These are phyloP conservation scores for Suillus discolor DNA, from an alignment of 768 basidiomycete genomes.

Conservation along the genomic window DNA sequence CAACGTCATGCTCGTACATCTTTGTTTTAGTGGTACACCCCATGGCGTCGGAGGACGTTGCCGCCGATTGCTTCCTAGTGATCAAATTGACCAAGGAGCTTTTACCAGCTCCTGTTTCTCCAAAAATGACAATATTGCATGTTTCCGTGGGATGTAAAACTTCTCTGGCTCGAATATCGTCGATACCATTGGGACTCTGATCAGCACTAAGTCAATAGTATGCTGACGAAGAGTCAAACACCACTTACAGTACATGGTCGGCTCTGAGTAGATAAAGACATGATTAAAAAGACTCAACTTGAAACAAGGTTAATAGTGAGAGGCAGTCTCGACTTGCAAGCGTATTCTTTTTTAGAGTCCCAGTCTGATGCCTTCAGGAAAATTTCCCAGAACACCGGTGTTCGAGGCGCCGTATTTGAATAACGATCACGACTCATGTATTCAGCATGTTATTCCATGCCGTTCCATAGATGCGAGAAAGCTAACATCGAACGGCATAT, in stretches of 20 bases:
- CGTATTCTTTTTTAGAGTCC: neutral
- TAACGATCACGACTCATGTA: neutral
- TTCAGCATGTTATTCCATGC: neutral
- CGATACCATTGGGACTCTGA: neutral
- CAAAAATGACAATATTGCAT: constrained; percentile 32
- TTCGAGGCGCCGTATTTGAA: neutral
- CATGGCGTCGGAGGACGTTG: constrained; percentile 22
- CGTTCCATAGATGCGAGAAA: neutral
- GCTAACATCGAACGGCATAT: neutral
- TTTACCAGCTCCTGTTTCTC: constrained; percentile 35
- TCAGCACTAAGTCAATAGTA: neutral
- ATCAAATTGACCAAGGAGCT: constrained; percentile 36
- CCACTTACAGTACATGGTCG: neutral
- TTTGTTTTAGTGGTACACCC: constrained; percentile 18
- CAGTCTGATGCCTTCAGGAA: neutral
- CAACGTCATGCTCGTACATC: neutral
- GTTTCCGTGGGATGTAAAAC: neutral
- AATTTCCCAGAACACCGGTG: neutral
- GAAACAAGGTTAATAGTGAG: neutral
- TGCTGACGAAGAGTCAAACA: neutral
- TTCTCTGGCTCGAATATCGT: neutral
- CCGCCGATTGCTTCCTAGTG: constrained; percentile 34
- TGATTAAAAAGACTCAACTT: neutral
- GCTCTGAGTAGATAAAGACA: neutral
- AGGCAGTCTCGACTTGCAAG: neutral